Evolutionary conservation across 192 early-diverging fungal species (phyloP), one percentile per base, ranked within the genome.

Genomic region (Ambispora gerdemannii): DNA sequence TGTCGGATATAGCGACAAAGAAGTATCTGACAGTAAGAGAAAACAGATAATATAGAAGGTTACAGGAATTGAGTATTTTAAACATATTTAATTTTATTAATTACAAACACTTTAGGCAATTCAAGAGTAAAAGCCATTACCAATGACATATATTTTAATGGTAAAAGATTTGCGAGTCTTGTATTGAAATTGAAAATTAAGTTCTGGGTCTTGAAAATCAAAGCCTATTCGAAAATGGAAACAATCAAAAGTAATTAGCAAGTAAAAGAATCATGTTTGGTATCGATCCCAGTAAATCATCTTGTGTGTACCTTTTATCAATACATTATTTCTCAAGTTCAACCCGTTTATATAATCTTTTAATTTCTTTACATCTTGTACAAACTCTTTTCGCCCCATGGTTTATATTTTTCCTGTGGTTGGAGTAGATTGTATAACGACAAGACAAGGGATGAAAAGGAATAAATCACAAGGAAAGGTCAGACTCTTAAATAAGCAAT

Each of bases 151-250:
- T 19, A 67, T 49, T 20, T 67, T 33, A 20, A 73, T 56, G 27
- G 63, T 73, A 36, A 73, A 68, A 10, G 72, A 35, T 59, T 67
- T 73, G 28, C 72, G 50, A 22, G 25, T 13, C 19, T 52, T 66
- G 25, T 66, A 67, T 24, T 19, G 11, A 32, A 73, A 73, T 24
- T 27, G 50, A 15, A 73, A 73, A 3, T 53, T 73, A 47, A 73
- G 56, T 24, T 73, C 72, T 17, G 72, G 72, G 56, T 73, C 72
- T 31, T 68, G 72, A 50, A 73, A 73, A 50, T 73, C 66, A 61
- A 73, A 73, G 17, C 31, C 72, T 73, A 19, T 43, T 35, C 19
- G 20, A 25, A 38, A 34, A 34, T n/a, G 36, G 50, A 61, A 30
- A 25, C n/a, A n/a, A n/a, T n/a, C n/a, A n/a, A n/a, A n/a, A n/a